Evolutionary conservation across 257 asterid genomes (phyloP), one percentile per base, ranked within the genome.

Genomic region (Solanum medicagineum): DNA sequence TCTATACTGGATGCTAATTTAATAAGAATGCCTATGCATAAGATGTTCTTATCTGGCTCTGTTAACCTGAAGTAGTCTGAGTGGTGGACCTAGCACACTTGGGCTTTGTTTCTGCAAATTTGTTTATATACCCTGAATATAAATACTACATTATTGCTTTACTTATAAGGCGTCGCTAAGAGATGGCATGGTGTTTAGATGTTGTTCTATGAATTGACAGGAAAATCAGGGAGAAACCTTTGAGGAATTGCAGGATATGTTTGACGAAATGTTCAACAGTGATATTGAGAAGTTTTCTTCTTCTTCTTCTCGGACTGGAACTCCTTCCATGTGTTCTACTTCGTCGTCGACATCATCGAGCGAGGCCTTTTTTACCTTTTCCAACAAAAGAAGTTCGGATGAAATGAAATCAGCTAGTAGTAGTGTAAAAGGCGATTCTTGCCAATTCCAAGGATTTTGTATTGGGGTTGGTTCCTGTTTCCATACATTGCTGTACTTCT

Each of bases 191-290:
- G 63, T 88, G 83, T 88, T 91, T 70, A 87, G 83, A 84, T 88
- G 85, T 73, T 75, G 90, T 89, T 83, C 0, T 84, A 17, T 89
- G 81, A 8, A 29, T 83, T 89, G 89, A 81, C 94, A 95, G 99
- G 94, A 85, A 83, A 91, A 86, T 1, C 87, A 90, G 60, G 90
- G 88, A 56, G 94, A 92, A 86, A 93, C 92, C 20, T 92, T 94
- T 2, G 94, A 92, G 89, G 92, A 93, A 44, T 86, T 95, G 87
- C 97, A 94, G 87, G 93, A 91, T 66, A 85, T 94, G 53, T 95
- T 94, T 26, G 87, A 94, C 8, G 93, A 93, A 68, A 85, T 95
- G 86, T 90, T 94, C 85, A 90, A 92, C 15, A 80, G 90, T 36
- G 97, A 93, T 86, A 12, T 85, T 0, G 96, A 90, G 11, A 79